These are phyloP conservation scores for Aureobasidium sp. DNA, from an alignment of 2,329 filamentous ascomycete genomes.

Conservation along the genomic window DNA sequence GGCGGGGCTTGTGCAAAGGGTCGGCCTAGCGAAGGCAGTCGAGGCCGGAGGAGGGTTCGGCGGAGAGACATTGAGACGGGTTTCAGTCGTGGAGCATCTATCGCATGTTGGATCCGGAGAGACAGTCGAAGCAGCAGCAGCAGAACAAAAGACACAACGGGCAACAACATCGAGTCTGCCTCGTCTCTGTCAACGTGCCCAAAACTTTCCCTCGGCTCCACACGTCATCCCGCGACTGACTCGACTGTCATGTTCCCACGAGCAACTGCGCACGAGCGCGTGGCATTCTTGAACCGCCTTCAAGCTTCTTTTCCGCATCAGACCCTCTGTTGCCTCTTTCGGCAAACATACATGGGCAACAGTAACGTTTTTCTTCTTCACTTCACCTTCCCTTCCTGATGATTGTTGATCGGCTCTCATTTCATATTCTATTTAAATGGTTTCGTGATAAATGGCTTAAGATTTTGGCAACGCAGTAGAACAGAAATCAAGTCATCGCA, in stretches of 20 bases:
- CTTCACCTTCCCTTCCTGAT: no score
- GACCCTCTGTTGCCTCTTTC: no score
- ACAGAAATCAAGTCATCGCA: no score
- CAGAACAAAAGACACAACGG: neutral
- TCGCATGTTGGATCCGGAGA: neutral
- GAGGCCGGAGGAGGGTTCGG: neutral
- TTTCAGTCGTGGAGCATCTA: neutral
- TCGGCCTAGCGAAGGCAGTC: neutral
- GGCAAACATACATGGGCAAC: no score
- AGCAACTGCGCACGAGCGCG: no score
- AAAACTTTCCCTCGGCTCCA: neutral
- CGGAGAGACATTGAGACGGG: constrained; percentile 1
- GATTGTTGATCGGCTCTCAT: no score
- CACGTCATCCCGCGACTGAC: neutral
- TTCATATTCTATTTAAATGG: no score
- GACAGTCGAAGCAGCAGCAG: neutral
- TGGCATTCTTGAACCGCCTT: no score
- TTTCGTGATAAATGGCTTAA: no score
- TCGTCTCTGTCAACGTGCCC: neutral
- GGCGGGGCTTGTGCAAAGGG: neutral
- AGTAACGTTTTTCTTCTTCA: no score
- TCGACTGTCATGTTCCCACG: neutral
- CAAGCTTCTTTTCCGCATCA: no score
- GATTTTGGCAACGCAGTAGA: no score
- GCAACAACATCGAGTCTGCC: neutral